Evolutionary conservation across 1,139 yeast species (phyloP).

Genomic region (Blastobotrys ciferrii): DNA sequence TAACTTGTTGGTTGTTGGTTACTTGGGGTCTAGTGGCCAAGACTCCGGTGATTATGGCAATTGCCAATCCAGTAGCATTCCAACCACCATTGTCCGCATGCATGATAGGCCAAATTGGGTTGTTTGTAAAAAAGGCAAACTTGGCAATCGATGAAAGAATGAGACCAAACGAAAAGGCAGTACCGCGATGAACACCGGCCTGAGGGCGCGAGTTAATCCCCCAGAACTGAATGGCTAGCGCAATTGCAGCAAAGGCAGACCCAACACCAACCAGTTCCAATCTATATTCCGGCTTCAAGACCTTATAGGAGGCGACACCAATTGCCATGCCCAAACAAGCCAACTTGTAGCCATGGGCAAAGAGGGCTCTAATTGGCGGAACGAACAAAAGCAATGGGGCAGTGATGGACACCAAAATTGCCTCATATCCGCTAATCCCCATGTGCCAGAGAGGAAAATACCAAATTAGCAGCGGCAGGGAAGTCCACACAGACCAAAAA

Average conservation of each 20-base stretch:
- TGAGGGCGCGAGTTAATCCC: constrained; percentile 45
- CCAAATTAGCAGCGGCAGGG: constrained; percentile 87
- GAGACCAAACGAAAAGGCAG: constrained; percentile 71
- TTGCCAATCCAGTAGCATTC: constrained; percentile 64
- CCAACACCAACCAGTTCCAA: constrained; percentile 68
- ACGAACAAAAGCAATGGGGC: constrained; percentile 58
- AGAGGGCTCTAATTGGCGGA: constrained; percentile 49
- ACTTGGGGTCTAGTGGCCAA: constrained; percentile 45
- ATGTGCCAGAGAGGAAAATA: constrained; percentile 96
- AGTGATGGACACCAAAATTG: constrained; percentile 56
- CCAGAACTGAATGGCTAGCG: constrained; percentile 61
- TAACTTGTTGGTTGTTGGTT: constrained; percentile 24
- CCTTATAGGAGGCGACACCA: constrained; percentile 75
- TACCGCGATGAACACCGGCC: constrained; percentile 50
- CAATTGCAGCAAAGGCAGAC: constrained; percentile 57
- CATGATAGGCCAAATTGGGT: constrained; percentile 97
- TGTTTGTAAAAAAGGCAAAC: constrained; percentile 74
- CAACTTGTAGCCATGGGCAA: constrained; percentile 52
- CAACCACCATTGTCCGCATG: constrained; percentile 82
- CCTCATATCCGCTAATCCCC: constrained; percentile 96
- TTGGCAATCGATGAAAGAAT: constrained; percentile 71
- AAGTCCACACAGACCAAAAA: constrained; percentile 81
- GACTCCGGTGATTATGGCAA: constrained; percentile 65
- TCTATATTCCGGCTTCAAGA: constrained; percentile 65
- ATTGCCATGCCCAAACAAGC: constrained; percentile 57